Percentiles rank a stretch among this genome's conserved stretches.
Conservation (phyloP, 2,329 filamentous ascomycete genomes). For the Monascus ruber region DNA sequence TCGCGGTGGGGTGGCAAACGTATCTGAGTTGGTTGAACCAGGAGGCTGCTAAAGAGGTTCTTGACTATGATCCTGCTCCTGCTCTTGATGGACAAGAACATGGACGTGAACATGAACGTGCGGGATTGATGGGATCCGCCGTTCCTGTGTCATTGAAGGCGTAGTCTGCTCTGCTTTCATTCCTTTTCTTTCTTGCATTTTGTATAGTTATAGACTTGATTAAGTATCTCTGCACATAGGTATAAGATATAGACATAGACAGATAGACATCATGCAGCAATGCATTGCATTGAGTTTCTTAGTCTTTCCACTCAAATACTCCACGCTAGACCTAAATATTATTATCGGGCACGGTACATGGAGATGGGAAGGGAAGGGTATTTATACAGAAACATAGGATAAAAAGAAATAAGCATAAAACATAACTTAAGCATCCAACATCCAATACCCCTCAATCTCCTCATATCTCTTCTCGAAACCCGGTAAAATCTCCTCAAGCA, state of each 20-base stretch:
- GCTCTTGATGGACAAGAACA: no score
- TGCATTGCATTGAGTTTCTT: no score
- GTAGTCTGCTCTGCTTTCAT: background rate
- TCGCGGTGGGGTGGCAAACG: slow-evolving; percentile 86
- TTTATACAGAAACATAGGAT: background rate
- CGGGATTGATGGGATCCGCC: no score
- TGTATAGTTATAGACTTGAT: background rate
- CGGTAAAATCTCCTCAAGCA: slow-evolving; percentile 12
- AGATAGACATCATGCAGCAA: background rate
- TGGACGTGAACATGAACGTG: no score
- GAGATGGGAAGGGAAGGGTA: background rate
- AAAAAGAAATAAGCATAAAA: background rate
- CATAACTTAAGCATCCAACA: slow-evolving; percentile 11
- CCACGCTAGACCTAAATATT: no score
- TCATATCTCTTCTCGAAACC: slow-evolving; percentile 8
- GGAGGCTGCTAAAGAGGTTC: slow-evolving; percentile 52
- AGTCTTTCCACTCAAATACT: no score
- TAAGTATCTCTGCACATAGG: background rate
- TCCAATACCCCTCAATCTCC: slow-evolving; percentile 16
- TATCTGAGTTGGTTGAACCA: slow-evolving; percentile 76
- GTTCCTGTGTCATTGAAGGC: no score
- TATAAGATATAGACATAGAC: background rate
- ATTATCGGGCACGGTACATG: no score
- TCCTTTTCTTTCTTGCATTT: background rate
- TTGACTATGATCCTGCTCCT: no score